Evolutionary conservation across 192 early-diverging fungal genomes (phyloP).

Genomic region (Podila clonocystis): DNA sequence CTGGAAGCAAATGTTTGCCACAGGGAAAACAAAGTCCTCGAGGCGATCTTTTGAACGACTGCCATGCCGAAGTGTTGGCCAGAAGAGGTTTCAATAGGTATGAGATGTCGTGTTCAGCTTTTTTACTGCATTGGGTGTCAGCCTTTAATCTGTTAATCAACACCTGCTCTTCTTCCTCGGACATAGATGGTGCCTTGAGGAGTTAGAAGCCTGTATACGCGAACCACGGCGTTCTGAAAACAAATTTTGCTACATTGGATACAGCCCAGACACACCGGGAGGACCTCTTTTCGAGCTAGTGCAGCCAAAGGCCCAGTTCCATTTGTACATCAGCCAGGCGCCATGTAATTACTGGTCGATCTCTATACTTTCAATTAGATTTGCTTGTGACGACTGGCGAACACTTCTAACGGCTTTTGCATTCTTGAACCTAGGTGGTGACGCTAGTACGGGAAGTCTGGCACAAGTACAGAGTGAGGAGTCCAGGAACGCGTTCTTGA

Average conservation of each 20-base stretch:
- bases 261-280: not conserved
- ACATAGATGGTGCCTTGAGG: constrained; percentile 29
- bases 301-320: constrained; percentile 53
- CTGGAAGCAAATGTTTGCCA: constrained; percentile 88
- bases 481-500: constrained; percentile 42
- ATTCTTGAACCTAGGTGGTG: constrained; percentile 65
- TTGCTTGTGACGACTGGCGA: not conserved
- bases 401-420: not conserved
- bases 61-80: constrained; percentile 91
- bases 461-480: constrained; percentile 51
- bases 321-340: constrained; percentile 81
- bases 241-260: constrained; percentile 22
- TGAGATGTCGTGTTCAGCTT: not conserved
- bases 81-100: constrained; percentile 81
- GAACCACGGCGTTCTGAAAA: constrained; percentile 9
- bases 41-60: constrained; percentile 82
- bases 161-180: not conserved
- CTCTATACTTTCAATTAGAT: not conserved
- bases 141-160: not conserved
- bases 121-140: not conserved
- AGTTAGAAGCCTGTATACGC: constrained; percentile 16
- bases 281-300: constrained; percentile 23
- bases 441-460: constrained; percentile 75
- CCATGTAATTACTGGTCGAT: constrained; percentile 68
- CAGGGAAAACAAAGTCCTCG: constrained; percentile 61